A percentile compares a stretch with the other conserved stretches of the same genome.
These are phyloP conservation scores for Chenopodium album DNA, from an alignment of 148 eudicot genomes.

Conservation along the genomic window DNA sequence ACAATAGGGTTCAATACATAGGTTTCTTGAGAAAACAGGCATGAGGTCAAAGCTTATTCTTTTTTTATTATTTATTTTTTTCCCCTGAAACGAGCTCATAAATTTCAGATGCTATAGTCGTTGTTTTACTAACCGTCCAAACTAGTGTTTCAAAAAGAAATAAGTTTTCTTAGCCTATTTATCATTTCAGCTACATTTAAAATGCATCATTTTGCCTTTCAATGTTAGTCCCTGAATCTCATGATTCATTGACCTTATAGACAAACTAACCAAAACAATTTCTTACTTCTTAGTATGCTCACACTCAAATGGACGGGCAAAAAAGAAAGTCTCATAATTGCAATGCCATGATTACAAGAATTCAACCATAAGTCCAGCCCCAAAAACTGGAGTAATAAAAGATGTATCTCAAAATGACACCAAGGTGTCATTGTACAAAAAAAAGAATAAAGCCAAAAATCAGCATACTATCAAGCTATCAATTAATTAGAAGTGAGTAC, in stretches of 20 bases:
- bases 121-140: not conserved
- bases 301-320: not conserved
- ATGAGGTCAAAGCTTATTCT: no score
- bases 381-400: not conserved
- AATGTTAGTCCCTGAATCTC: not conserved
- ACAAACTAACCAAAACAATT: not conserved
- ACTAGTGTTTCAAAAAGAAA: not conserved
- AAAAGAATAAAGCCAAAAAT: not conserved
- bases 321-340: not conserved
- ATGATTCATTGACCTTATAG: not conserved
- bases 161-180: not conserved
- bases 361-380: not conserved
- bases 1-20: no score
- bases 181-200: not conserved
- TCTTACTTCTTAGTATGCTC: not conserved
- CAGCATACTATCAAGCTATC: not conserved
- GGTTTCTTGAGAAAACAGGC: no score
- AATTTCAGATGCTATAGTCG: not conserved
- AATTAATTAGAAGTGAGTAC: conserved; percentile 30
- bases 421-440: not conserved
- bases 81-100: not conserved
- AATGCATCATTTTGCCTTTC: no score
- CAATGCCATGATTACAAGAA: not conserved
- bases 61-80: no score
- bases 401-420: not conserved